Percentiles rank a stretch among this genome's conserved stretches.
These are phyloP conservation scores for Acacia confusa DNA, from an alignment of 306 rosid genomes.

Conservation along the genomic window DNA sequence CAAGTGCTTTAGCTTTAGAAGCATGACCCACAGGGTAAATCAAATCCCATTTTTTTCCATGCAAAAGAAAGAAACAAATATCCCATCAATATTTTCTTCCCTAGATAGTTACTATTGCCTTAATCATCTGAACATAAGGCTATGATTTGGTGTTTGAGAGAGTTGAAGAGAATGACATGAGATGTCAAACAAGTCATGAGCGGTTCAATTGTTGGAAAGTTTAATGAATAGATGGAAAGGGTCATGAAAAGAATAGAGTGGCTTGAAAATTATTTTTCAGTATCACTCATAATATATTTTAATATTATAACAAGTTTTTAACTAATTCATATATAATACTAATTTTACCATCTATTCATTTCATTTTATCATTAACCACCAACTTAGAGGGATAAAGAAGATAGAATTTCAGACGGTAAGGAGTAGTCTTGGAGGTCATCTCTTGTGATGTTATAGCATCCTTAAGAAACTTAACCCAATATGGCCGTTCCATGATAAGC, in stretches of 20 bases:
- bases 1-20: not conserved
- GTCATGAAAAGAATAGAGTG: not conserved
- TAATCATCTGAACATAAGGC: slow-evolving; percentile 2
- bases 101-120: not conserved
- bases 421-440: not conserved
- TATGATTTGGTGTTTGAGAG: not conserved
- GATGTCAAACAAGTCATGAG: not conserved
- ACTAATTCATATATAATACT: not conserved
- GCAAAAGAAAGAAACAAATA: too few relatives aligned
- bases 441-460: not conserved
- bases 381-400: not conserved
- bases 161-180: not conserved
- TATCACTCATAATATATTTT: not conserved
- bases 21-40: not conserved
- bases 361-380: not conserved
- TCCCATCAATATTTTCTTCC: not conserved
- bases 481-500: not conserved
- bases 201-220: not conserved
- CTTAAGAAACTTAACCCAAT: not conserved
- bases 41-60: not conserved
- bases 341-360: not conserved
- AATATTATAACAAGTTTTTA: not conserved
- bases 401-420: not conserved
- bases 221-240: not conserved
- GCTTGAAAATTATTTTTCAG: not conserved